A percentile compares a stretch with the other conserved stretches of the same genome.
phyloP scores from a whole-genome alignment of 2,329 filamentous ascomycete genomes.

The Diplodia seriata region DNA sequence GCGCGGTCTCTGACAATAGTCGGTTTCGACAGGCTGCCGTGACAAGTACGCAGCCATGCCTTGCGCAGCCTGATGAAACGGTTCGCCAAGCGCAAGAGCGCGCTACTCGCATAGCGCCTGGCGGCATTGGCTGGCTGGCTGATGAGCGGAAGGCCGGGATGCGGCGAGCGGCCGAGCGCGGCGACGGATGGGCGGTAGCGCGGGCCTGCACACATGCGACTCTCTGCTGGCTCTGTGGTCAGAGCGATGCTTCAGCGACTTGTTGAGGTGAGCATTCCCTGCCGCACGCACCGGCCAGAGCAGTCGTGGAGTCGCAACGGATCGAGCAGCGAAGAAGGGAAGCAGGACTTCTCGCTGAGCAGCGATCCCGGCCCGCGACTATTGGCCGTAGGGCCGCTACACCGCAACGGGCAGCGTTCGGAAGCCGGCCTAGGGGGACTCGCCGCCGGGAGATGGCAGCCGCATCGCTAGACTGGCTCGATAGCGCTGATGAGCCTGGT shows the following conservation, averaged over 20 bases:
- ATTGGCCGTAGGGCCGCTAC: conserved; percentile 17
- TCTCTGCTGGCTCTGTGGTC: conserved; percentile 5
- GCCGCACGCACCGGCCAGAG: conserved; percentile 10
- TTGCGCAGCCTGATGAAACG: conserved; percentile 23
- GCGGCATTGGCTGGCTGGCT: conserved; percentile 13
- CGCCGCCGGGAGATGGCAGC: conserved; percentile 10
- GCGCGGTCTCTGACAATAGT: conserved; percentile 25
- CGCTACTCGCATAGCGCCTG: conserved; percentile 19
- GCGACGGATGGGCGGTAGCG: conserved; percentile 9
- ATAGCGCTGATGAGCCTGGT: not conserved
- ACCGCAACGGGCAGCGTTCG: conserved; percentile 16
- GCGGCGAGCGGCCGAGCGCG: conserved; percentile 16
- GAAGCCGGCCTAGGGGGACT: conserved; percentile 11
- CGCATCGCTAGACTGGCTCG: not conserved
- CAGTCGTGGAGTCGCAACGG: not conserved
- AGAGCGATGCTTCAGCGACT: conserved; percentile 9
- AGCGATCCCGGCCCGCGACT: conserved; percentile 5
- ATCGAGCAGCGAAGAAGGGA: conserved; percentile 5
- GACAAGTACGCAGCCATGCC: conserved; percentile 19
- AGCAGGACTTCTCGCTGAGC: not conserved
- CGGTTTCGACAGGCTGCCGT: conserved; percentile 24
- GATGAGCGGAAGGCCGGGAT: conserved; percentile 18
- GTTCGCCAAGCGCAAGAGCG: conserved; percentile 22
- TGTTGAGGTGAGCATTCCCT: conserved; percentile 24
- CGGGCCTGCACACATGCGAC: not conserved